These are phyloP conservation scores for Botrytis byssoidea DNA, from an alignment of 2,329 filamentous ascomycete species.

Conservation along the genomic window DNA sequence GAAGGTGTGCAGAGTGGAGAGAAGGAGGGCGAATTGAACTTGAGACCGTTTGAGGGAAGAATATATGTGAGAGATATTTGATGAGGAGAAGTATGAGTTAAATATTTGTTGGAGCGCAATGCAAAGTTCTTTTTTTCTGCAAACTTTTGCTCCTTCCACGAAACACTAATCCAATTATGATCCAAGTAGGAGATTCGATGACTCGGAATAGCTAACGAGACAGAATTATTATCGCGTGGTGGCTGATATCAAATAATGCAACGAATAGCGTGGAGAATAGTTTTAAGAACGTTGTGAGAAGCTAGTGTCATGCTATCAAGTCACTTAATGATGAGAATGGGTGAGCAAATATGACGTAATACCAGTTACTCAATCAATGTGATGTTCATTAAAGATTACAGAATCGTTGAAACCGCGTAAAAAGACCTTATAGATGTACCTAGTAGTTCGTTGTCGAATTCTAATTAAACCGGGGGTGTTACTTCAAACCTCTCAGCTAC, in stretches of 20 bases:
- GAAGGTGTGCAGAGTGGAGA: background rate
- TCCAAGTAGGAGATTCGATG: background rate
- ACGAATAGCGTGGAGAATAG: background rate
- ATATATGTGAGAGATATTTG: conserved; percentile 1
- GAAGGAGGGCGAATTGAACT: background rate
- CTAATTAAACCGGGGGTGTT: no score
- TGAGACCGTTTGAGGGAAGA: conserved; percentile 11
- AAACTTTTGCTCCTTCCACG: background rate
- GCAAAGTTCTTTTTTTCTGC: background rate
- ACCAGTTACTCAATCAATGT: background rate
- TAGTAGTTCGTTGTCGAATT: no score
- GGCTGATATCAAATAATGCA: background rate
- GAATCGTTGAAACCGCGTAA: background rate
- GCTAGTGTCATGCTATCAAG: background rate
- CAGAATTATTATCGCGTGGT: background rate
- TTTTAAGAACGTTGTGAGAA: background rate
- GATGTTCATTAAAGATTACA: background rate
- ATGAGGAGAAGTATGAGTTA: background rate
- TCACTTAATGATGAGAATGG: background rate
- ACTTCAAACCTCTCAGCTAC: background rate
- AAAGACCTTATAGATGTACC: no score
- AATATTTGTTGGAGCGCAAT: background rate
- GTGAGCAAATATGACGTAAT: background rate
- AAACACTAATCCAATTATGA: background rate
- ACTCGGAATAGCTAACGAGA: background rate